These are phyloP conservation scores for Suhomyces prunicola DNA, from an alignment of 805 yeast species.

Conservation along the genomic window DNA sequence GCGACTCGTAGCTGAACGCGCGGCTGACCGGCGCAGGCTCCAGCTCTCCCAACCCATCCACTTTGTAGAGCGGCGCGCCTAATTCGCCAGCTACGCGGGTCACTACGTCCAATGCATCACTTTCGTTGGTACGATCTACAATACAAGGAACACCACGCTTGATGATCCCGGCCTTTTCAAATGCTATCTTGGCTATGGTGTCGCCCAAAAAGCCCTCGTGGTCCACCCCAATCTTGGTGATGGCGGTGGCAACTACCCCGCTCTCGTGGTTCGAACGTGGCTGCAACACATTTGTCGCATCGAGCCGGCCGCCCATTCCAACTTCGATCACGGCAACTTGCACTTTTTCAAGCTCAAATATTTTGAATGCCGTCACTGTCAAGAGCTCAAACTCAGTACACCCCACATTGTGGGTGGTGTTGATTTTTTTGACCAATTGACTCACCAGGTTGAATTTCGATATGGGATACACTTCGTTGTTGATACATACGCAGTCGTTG, in stretches of 20 bases:
- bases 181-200: slow-evolving; percentile 62
- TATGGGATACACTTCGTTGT: slow-evolving; percentile 53
- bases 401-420: slow-evolving; percentile 43
- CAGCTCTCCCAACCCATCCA: slow-evolving; percentile 14
- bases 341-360: slow-evolving; percentile 58
- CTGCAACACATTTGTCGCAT: slow-evolving; percentile 77
- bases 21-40: background rate
- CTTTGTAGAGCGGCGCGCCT: slow-evolving; percentile 26
- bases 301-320: slow-evolving; percentile 87
- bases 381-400: slow-evolving; percentile 88
- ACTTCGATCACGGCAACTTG: slow-evolving; percentile 87
- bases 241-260: slow-evolving; percentile 62
- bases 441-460: slow-evolving; percentile 46
- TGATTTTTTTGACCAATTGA: slow-evolving; percentile 36
- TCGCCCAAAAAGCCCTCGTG: slow-evolving; percentile 77
- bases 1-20: background rate
- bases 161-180: slow-evolving; percentile 84
- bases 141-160: slow-evolving; percentile 60
- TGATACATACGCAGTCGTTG: slow-evolving; percentile 72
- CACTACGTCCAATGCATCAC: slow-evolving; percentile 49
- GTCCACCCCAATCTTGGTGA: slow-evolving; percentile 83
- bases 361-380: slow-evolving; percentile 80
- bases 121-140: slow-evolving; percentile 65
- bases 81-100: slow-evolving; percentile 28
- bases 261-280: slow-evolving; percentile 16